Base-by-base conservation (phyloP, 1,139 yeast species). In the Geotrichum macrosporum region DNA sequence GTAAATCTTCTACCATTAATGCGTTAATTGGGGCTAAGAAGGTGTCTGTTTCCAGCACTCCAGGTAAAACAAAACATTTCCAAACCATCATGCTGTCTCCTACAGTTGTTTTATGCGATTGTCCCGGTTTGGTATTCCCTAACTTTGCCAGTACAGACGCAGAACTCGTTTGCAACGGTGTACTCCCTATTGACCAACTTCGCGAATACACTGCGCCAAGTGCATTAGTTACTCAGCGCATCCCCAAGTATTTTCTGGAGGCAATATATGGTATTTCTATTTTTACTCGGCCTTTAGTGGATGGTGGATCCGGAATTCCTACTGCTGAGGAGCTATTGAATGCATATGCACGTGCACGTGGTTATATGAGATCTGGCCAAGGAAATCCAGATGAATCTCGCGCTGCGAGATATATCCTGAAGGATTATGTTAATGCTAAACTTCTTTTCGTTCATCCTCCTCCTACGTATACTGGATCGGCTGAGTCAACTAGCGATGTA, bases 51-150 rank as follows among this genome's bases (percentile, higher is more conserved):
- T 92, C 98, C 1, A 76, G 98, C 1, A 94, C 98, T 0, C 99
- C 99, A 5, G 99, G 99, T 71, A 94, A 94, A 66, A 94, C 99
- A 15, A 94, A 94, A 66, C 99, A 94, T 74, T 94, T 94, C 75
- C 99, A 94, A 72, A 94, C 99, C 1, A 88, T 94, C 53, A 79
- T 81, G 60, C 75, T 94, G 40, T 80, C 96, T 0, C 84, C 84
- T 42, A 75, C 83, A 38, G 94, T 92, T 6, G 75, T 87, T 56
- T 74, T 94, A 46, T 92, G 98, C 69, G 99, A 94, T 75, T 94
- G 99, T 74, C 99, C 99, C 2, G 99, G 99, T 75, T 75, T 94
- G 56, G 99, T 94, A 19, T 94, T 94, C 73, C 98, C 99, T 30
- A 94, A 92, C 63, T 94, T 92, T 65, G 97, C 98, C 16, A 85